These are phyloP conservation scores for Phaeoacremonium minimum DNA, from an alignment of 2,329 filamentous ascomycete species.

Conservation along the genomic window DNA sequence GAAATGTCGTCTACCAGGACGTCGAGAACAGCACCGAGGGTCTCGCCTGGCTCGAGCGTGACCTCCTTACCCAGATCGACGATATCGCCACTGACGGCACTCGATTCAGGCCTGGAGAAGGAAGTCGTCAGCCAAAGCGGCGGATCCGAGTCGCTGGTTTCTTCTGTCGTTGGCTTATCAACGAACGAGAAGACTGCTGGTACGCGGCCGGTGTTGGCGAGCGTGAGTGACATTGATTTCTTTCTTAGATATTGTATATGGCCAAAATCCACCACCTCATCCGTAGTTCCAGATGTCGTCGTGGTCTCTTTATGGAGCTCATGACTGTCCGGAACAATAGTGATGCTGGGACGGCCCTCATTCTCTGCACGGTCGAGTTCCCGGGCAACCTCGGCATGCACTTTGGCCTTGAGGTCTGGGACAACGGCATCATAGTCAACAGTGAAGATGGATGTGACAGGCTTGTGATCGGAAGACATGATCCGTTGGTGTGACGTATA, in stretches of 20 bases:
- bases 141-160: constrained; percentile 26
- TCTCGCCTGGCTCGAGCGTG: constrained; percentile 79
- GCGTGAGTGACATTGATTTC: constrained; percentile 65
- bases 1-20: constrained; percentile 60
- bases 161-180: constrained; percentile 56
- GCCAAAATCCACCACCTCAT: constrained; percentile 69
- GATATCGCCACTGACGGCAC: constrained; percentile 21
- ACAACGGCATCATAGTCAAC: constrained; percentile 84
- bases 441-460: constrained; percentile 76
- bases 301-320: too few species aligned
- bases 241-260: constrained; percentile 64
- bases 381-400: constrained; percentile 82
- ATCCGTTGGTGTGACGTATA: constrained; percentile 89
- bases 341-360: constrained; percentile 77
- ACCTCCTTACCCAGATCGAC: constrained; percentile 42
- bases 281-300: constrained; percentile 31
- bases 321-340: constrained; percentile 70
- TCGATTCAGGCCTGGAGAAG: constrained; percentile 49
- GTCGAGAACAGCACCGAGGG: constrained; percentile 65
- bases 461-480: constrained; percentile 93
- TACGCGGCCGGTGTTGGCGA: constrained; percentile 89
- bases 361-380: constrained; percentile 91
- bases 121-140: constrained; percentile 68
- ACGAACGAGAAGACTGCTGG: constrained; percentile 76
- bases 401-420: constrained; percentile 74